Percentiles rank a stretch among this genome's conserved stretches.
phyloP scores from a whole-genome alignment of 805 yeast species.

The Tetrapisispora arboricola region DNA sequence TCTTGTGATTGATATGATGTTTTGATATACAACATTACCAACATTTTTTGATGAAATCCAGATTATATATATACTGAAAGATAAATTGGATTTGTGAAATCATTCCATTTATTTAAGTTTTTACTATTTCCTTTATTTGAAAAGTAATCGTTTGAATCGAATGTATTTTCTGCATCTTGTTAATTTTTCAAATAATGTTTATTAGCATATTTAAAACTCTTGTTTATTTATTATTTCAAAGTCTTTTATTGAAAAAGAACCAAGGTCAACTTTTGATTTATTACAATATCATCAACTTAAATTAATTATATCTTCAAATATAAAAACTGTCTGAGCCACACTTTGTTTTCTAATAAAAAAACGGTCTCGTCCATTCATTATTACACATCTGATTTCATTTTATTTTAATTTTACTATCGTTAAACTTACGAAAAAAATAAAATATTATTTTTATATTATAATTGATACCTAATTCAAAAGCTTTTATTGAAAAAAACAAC shows the following conservation, averaged over 20 bases:
- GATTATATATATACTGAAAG: background rate
- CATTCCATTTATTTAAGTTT: no score
- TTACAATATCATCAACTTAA: background rate
- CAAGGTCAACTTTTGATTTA: background rate
- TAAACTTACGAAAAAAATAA: background rate
- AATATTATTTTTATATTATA: background rate
- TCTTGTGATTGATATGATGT: no score
- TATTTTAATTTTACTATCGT: background rate
- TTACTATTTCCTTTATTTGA: no score
- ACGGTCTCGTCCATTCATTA: conserved; percentile 6
- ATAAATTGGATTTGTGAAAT: no score
- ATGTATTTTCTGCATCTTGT: no score
- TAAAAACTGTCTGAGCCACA: conserved; percentile 3
- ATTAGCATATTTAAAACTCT: no score
- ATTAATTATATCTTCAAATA: conserved; percentile 1
- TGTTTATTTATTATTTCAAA: background rate
- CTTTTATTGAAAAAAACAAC: background rate
- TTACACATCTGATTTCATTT: background rate
- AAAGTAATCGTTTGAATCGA: no score
- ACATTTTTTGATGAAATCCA: background rate
- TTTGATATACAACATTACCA: no score
- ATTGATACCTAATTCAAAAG: no score
- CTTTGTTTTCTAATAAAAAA: conserved; percentile 1
- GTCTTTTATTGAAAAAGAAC: background rate
- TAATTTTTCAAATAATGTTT: no score